phyloP scores from a whole-genome alignment of 2,329 filamentous ascomycete species.

The Akanthomyces muscarius region DNA sequence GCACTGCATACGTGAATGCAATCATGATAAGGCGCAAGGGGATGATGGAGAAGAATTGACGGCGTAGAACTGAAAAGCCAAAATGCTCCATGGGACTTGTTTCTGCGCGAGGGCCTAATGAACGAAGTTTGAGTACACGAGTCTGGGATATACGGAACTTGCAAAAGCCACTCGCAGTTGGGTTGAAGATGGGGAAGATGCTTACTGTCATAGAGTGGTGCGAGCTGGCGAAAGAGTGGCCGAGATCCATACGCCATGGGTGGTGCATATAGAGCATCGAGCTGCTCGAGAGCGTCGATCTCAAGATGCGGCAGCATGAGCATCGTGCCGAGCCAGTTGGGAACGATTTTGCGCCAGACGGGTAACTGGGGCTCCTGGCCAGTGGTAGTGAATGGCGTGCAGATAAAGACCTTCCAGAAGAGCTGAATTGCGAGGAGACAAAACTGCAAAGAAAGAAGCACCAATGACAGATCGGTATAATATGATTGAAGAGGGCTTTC shows the following conservation, averaged over 20 bases:
- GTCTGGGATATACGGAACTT: background rate
- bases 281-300: background rate
- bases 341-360: background rate
- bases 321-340: background rate
- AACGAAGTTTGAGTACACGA: background rate
- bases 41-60: background rate
- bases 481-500: background rate
- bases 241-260: background rate
- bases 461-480: background rate
- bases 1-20: background rate
- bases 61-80: background rate
- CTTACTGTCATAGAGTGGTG: background rate
- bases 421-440: background rate
- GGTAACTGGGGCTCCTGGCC: background rate
- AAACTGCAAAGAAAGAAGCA: background rate
- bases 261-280: background rate
- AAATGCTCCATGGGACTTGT: background rate
- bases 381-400: background rate
- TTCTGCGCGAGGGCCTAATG: background rate
- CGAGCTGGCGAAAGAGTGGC: background rate
- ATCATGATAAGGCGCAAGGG: background rate
- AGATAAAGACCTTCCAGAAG: background rate
- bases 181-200: background rate
- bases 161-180: background rate
- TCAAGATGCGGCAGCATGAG: background rate